Evolutionary conservation across 192 early-diverging fungal species (phyloP), one percentile per base, ranked within the genome.

Genomic region (Backusella sp.): DNA sequence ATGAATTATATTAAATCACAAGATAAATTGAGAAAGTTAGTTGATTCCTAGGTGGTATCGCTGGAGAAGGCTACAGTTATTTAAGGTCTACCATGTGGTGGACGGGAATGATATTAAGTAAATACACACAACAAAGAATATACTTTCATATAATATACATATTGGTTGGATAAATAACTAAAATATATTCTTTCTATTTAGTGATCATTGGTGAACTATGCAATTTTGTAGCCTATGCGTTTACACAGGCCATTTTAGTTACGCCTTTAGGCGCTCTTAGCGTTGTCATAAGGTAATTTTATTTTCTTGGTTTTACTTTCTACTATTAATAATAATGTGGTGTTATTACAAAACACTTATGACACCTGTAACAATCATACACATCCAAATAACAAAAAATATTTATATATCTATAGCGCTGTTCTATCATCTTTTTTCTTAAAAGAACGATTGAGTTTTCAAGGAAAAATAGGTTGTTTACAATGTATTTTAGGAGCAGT

Each of bases 181-280:
- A 19, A 21, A 21, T n/a, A 0, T 3, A 21, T 70, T 3, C 21
- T 53, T 36, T 79, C 68, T 67, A 21, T n/a, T 41, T 73, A 96
- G 94, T 99, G 97, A 92, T 94, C 26, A 75, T 97, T 41, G 97
- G 97, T 39, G 97, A 99, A 84, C 82, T 94, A 49, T 94, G 94
- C 69, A 99, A 99, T 87, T 98, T 99, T 86, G 86, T 94, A 6
- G 97, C 97, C n/a, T 99, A 99, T 79, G 92, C 95, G 32, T 99
- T 95, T 86, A 94, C 95, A 36, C 96, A 95, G 1, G 97, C 97
- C n/a, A 94, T 99, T 53, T 79, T 99, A 39, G 95, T 99, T 11
- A 99, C 97, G 5, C 97, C 97, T 39, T 82, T 99, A 49, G 97
- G 97, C 30, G 96, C 96, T 15, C 86, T 95, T 15, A 95, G 93